These are phyloP conservation scores for Xylariales sp. DNA, from an alignment of 2,329 filamentous ascomycete genomes.

Conservation along the genomic window DNA sequence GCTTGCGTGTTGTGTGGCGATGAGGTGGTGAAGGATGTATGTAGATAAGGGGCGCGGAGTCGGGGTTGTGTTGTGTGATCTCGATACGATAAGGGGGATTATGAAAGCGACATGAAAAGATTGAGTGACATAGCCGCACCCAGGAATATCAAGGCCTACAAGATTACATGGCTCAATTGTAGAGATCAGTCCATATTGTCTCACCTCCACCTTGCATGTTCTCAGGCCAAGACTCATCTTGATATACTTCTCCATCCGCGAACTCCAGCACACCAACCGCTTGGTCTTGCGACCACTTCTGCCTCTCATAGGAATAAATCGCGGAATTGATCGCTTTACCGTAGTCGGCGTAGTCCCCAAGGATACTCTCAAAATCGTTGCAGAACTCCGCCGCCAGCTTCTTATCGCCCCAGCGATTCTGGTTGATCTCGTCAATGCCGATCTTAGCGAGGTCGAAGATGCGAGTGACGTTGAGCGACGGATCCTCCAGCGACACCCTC, in stretches of 20 bases:
- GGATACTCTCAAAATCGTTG: constrained; percentile 28
- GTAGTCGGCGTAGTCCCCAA: constrained; percentile 13
- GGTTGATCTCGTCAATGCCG: constrained; percentile 12
- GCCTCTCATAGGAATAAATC: background rate
- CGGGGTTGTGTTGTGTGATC: too few species aligned
- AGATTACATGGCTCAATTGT: too few species aligned
- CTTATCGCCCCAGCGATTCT: constrained; percentile 3
- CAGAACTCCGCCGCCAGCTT: constrained; percentile 30
- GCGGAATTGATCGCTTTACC: background rate
- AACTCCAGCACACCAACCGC: background rate
- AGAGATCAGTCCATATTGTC: background rate
- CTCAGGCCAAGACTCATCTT: background rate
- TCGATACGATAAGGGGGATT: too few species aligned
- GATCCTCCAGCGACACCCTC: background rate
- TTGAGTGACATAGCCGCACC: too few species aligned
- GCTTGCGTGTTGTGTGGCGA: too few species aligned
- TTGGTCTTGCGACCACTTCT: background rate
- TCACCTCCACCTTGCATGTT: background rate
- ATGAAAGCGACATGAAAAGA: too few species aligned
- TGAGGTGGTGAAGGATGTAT: too few species aligned
- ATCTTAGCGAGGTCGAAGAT: constrained; percentile 22
- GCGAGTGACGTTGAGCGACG: background rate
- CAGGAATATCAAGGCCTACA: too few species aligned
- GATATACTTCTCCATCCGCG: background rate
- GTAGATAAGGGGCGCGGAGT: too few species aligned